These are phyloP conservation scores for Astrothelium macrocarpum DNA, from an alignment of 495 filamentous ascomycete species.

Conservation along the genomic window DNA sequence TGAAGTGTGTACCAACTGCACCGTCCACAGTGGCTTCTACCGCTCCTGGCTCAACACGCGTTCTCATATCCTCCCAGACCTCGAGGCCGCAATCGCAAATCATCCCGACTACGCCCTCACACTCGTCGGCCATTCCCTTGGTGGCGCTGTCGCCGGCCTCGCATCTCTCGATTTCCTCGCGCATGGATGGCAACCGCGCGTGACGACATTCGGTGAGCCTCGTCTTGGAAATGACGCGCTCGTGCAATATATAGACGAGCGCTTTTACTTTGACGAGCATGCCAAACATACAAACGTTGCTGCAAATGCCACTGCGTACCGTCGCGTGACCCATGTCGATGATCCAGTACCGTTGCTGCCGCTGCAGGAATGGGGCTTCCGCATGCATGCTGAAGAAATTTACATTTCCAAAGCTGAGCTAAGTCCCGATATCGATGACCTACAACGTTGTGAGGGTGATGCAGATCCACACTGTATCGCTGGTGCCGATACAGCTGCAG, in stretches of 20 bases:
- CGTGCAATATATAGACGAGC: slow-evolving; percentile 53
- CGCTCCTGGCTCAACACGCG: slow-evolving; percentile 69
- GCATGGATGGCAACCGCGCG: slow-evolving; percentile 57
- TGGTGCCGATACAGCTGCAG: slow-evolving; percentile 30
- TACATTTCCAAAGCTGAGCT: slow-evolving; percentile 65
- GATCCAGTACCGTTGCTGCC: slow-evolving; percentile 90
- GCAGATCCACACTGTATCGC: slow-evolving; percentile 62
- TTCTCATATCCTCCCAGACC: slow-evolving; percentile 47
- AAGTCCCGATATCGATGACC: slow-evolving; percentile 54
- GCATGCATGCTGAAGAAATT: slow-evolving; percentile 74
- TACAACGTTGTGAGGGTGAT: slow-evolving; percentile 62
- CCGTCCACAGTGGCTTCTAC: slow-evolving; percentile 85
- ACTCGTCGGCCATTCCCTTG: slow-evolving; percentile 83
- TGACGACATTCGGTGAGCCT: slow-evolving; percentile 93
- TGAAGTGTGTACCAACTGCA: slow-evolving; percentile 64
- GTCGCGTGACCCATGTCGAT: slow-evolving; percentile 72
- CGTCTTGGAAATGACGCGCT: slow-evolving; percentile 69
- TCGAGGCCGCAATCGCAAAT: slow-evolving; percentile 42
- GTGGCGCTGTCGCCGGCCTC: slow-evolving; percentile 83
- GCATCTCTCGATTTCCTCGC: slow-evolving; percentile 67
- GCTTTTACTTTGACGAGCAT: slow-evolving; percentile 45
- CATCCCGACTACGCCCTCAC: slow-evolving; percentile 65
- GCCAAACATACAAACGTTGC: slow-evolving; percentile 22
- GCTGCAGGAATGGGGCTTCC: slow-evolving; percentile 76
- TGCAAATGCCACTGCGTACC: slow-evolving; percentile 40